Evolutionary conservation across 1,284 basidiomycete genomes (phyloP).

Genomic region (Pholiota adiposa): DNA sequence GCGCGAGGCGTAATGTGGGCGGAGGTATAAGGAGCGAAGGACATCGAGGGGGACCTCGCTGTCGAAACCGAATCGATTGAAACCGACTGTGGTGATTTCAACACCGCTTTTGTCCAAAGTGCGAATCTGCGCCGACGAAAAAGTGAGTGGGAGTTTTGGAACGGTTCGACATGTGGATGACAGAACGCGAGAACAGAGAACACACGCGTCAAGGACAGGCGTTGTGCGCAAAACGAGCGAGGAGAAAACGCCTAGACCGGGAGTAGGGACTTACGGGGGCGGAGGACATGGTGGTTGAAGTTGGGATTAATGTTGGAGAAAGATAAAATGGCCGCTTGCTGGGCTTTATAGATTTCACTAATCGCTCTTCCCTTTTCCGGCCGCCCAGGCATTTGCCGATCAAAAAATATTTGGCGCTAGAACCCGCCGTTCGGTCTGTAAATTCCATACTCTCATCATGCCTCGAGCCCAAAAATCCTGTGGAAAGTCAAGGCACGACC

Average conservation of each 20-base stretch:
- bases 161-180: constrained; percentile 6
- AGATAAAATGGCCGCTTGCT: constrained; percentile 1
- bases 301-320: constrained; percentile 12
- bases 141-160: constrained; percentile 15
- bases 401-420: constrained; percentile 21
- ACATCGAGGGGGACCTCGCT: constrained; percentile 79
- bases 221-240: background rate
- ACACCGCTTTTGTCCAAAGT: constrained; percentile 74
- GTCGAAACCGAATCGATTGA: constrained; percentile 87
- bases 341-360: constrained; percentile 13
- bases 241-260: background rate
- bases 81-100: constrained; percentile 81
- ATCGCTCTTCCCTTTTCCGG: constrained; percentile 14
- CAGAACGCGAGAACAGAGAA: constrained; percentile 4
- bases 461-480: constrained; percentile 59
- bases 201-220: constrained; percentile 10
- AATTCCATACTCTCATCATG: constrained; percentile 45
- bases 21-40: constrained; percentile 85
- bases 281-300: constrained; percentile 21
- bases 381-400: constrained; percentile 31
- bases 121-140: constrained; percentile 45
- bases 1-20: constrained; percentile 73
- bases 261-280: constrained; percentile 28
- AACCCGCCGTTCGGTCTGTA: constrained; percentile 14
- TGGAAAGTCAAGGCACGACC: constrained; percentile 76